Evolutionary conservation across 2,329 filamentous ascomycete species (phyloP), one percentile per base, ranked within the genome.

Genomic region (Sporothrix protearum): DNA sequence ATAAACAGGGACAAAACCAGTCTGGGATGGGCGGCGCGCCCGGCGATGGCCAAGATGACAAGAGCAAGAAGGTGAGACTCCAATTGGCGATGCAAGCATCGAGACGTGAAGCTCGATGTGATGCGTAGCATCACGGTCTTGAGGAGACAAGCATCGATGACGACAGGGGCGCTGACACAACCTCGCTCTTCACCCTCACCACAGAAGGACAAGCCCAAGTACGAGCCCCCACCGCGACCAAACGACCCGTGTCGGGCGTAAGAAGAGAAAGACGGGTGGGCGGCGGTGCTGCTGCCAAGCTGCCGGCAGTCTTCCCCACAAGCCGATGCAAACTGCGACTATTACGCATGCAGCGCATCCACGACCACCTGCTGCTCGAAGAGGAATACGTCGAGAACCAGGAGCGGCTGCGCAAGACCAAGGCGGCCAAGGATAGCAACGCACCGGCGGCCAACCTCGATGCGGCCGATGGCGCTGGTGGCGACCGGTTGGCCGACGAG

Each of bases 301-400:
- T 99, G 33, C 96, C 96, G 39, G 89, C 93, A 76, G 90, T 99
- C 80, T 97, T 93, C 81, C 96, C 96, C 71, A 98, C 94, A 68
- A 96, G 95, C 77, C 90, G 96, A 86, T 99, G 96, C 88, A 99
- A 99, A 86, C 88, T 99, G 76, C 91, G 95, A 77, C 93, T 98
- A 75, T 88, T 99, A 73, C 93, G 96, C 78, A 97, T 99, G 96
- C 96, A 99, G 84, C 91, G 96, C 79, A 94, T 98, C 77, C 96
- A 99, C 85, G 96, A 99, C 80, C 96, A 99, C 79, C 87, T 99
- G 73, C 85, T 99, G 74, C 89, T 99, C 39, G 96, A 99, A 81
- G 96, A 99, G 80, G 96, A 99, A 83, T 99, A 97, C 76, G 96
- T 99, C 74, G 95, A 98, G 85, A 99, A 99, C 81, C 96, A 99